Evolutionary conservation across 163 green algal genomes (phyloP), one percentile per base, ranked within the genome.

Genomic region (Chlamydomonas reinhardtii): DNA sequence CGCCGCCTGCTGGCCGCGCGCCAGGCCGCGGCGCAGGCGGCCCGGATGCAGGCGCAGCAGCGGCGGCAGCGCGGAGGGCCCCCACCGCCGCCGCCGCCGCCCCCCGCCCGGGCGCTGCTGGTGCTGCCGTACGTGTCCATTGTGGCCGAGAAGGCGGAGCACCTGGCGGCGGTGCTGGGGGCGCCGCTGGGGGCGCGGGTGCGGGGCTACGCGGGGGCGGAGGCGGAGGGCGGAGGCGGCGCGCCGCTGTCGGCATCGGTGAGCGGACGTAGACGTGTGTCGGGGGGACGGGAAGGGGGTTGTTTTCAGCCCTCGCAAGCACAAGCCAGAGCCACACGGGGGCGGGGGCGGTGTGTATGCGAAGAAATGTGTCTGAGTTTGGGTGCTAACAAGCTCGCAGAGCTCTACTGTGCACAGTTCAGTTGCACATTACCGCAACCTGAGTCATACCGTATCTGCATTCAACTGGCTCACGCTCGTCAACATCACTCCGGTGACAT

Each of bases 121-220:
- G 90, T 95, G 34, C 83, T 94, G 64, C 93, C 90, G 3, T 94
- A 91, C 66, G 72, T 95, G 11, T 90, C 69, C 73, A 93, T 95
- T 62, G 89, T 94, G 39, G 68, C 77, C 20, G 93, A 96, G 91
- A 96, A 96, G 91, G 80, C 80, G 52, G 80, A 54, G 24, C 91
- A 95, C 86, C 71, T 95, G 76, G 61, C 25, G 27, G 34, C 37
- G 15, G 74, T 90, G 32, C 80, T 97, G 71, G 48, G 48, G 6
- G 73, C 59, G 9, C 83, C 90, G 25, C 78, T 95, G 73, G 82
- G 80, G 27, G 91, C 74, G 71, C 83, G 79, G 0, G 92, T 96
- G 16, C 85, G 90, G 35, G 95, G 95, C 73, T 98, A 97, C 91
- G 80, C 73, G 19, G 95, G 94, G 0, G 72, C 37, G 2, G 82